A percentile compares a stretch with the other conserved stretches of the same genome.
These are phyloP conservation scores for Epithele typhae DNA, from an alignment of 768 basidiomycete genomes.

Conservation along the genomic window DNA sequence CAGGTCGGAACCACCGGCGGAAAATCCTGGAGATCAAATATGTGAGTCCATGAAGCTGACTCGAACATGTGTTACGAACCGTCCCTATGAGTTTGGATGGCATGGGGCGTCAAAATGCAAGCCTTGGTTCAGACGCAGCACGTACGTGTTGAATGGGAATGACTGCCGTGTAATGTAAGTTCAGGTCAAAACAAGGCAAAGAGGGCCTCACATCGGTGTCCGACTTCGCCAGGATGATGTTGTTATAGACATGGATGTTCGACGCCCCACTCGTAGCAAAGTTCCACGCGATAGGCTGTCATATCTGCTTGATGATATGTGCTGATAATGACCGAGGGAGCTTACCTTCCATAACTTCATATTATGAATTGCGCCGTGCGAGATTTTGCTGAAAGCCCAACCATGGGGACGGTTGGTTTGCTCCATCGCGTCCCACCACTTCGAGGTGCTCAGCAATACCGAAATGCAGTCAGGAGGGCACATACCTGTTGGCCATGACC, in stretches of 20 bases:
- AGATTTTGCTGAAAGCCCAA: conserved; percentile 49
- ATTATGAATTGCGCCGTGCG: conserved; percentile 48
- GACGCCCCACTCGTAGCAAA: conserved; percentile 47
- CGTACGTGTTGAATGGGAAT: conserved; percentile 61
- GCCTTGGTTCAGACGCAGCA: no score
- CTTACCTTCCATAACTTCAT: conserved; percentile 38
- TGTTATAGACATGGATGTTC: conserved; percentile 50
- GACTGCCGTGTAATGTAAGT: conserved; percentile 27
- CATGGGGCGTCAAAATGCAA: conserved; percentile 1
- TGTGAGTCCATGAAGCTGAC: no score
- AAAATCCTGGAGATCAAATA: conserved; percentile 31
- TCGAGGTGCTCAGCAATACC: conserved; percentile 3
- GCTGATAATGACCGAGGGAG: neutral
- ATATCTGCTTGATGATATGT: no score
- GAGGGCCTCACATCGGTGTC: conserved; percentile 25
- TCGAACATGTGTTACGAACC: no score
- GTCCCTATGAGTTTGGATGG: no score
- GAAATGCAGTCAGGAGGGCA: neutral
- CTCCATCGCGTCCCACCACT: conserved; percentile 59
- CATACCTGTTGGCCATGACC: conserved; percentile 45
- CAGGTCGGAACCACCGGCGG: conserved; percentile 51
- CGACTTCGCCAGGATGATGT: conserved; percentile 50
- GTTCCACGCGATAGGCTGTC: conserved; percentile 52
- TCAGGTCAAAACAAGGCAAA: neutral
- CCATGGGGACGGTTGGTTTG: conserved; percentile 54